Conservation (phyloP, 495 filamentous ascomycete genomes). For the Penicillium lividum region DNA sequence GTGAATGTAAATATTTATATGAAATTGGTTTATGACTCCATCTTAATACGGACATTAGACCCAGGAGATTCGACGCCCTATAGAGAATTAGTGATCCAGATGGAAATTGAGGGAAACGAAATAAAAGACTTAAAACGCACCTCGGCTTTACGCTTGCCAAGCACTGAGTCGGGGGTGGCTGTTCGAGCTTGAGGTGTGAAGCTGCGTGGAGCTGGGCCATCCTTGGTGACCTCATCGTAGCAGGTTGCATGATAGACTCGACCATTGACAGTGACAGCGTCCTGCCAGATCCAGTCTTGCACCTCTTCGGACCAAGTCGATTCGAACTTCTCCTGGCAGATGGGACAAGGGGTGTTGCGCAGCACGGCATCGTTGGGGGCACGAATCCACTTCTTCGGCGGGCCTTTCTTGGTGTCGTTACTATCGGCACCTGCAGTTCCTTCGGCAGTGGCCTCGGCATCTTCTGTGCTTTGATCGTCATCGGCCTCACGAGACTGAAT, state of each 20-base stretch:
- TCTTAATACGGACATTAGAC: slow-evolving; percentile 44
- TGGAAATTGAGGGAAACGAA: background rate
- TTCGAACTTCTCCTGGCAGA: slow-evolving; percentile 94
- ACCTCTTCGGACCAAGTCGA: slow-evolving; percentile 85
- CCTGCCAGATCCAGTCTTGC: slow-evolving; percentile 97
- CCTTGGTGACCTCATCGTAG: slow-evolving; percentile 78
- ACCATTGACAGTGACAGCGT: slow-evolving; percentile 74
- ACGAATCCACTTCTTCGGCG: slow-evolving; percentile 72
- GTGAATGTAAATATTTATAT: background rate
- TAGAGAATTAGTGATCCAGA: slow-evolving; percentile 15
- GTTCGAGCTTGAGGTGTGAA: slow-evolving; percentile 44
- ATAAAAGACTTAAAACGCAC: slow-evolving; percentile 39
- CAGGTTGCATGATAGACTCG: slow-evolving; percentile 90
- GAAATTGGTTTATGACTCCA: slow-evolving; percentile 25
- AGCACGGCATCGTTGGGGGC: slow-evolving; percentile 76
- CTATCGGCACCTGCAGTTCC: slow-evolving; percentile 35
- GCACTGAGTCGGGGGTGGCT: slow-evolving; percentile 63
- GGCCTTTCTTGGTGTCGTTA: slow-evolving; percentile 51
- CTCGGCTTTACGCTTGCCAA: slow-evolving; percentile 79
- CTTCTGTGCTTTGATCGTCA: slow-evolving; percentile 56
- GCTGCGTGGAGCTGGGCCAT: slow-evolving; percentile 45
- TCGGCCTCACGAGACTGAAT: slow-evolving; percentile 75
- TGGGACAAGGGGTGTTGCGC: slow-evolving; percentile 75
- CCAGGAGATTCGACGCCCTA: slow-evolving; percentile 41
- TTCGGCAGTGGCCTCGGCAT: slow-evolving; percentile 40